Conservation (phyloP, 805 yeast genomes). For the Hanseniaspora valbyensis region DNA sequence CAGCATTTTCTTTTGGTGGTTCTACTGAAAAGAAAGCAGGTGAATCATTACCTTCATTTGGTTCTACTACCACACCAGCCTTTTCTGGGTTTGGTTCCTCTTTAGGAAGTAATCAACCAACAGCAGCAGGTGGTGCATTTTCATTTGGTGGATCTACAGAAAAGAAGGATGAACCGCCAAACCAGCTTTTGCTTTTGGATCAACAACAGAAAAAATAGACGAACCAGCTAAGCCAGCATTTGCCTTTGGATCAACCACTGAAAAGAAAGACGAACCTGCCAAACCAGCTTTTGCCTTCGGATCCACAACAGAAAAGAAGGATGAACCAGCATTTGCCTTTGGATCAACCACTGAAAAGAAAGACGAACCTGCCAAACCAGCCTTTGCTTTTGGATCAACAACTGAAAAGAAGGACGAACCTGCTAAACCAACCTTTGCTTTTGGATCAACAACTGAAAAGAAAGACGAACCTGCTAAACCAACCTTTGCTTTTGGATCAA, state of each 20-base stretch:
- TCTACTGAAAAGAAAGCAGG: constrained; percentile 10
- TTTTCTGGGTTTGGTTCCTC: neutral
- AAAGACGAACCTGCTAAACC: constrained; percentile 15
- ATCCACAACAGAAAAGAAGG: neutral
- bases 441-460: constrained; percentile 17
- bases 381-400: constrained; percentile 18
- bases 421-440: constrained; percentile 17
- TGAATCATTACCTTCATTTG: constrained; percentile 18
- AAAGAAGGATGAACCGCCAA: constrained; percentile 14
- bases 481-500: constrained; percentile 17
- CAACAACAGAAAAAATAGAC: constrained; percentile 13
- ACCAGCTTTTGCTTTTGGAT: constrained; percentile 17
- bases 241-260: constrained; percentile 18
- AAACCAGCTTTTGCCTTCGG: neutral
- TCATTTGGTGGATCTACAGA: constrained; percentile 17
- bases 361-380: constrained; percentile 15
- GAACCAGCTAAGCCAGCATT: constrained; percentile 18
- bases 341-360: constrained; percentile 1
- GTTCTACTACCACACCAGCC: constrained; percentile 1
- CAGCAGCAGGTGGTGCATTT: constrained; percentile 12
- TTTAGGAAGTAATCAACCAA: too few relatives aligned
- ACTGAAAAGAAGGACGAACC: constrained; percentile 1
- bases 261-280: constrained; percentile 16
- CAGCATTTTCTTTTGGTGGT: constrained; percentile 17
- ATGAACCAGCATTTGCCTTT: constrained; percentile 5